Evolutionary conservation across 176 grass and related monocot genomes (phyloP).

Genomic region (Oropetium thomaeum): DNA sequence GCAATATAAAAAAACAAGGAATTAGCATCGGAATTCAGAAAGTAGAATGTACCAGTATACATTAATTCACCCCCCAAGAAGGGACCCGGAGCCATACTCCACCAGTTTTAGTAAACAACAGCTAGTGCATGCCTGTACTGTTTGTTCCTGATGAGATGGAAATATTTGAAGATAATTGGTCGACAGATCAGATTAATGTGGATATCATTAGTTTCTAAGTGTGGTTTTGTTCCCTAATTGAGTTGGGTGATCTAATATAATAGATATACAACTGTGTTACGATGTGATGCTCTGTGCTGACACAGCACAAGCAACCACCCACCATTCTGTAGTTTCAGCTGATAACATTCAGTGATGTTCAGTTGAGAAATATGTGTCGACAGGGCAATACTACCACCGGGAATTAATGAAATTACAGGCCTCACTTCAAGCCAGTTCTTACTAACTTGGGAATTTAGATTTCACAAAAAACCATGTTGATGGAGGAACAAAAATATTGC

Average conservation of each 20-base stretch:
- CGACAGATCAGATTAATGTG: background rate
- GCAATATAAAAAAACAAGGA: background rate
- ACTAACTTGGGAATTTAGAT: background rate
- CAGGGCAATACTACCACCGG: background rate
- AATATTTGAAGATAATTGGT: background rate
- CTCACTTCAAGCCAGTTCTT: background rate
- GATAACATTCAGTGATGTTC: background rate
- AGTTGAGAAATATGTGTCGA: conserved; percentile 2
- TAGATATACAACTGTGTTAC: conserved; percentile 21
- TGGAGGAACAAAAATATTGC: background rate
- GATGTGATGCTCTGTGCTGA: conserved; percentile 28
- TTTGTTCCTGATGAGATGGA: conserved; percentile 28
- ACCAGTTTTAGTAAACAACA: conserved; percentile 30
- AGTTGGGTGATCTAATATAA: conserved; percentile 25
- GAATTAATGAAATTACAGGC: background rate
- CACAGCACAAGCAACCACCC: conserved; percentile 24
- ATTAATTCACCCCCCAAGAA: background rate
- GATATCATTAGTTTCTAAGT: conserved; percentile 25
- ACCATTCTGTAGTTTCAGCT: background rate
- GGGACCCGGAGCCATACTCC: background rate
- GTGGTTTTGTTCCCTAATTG: background rate
- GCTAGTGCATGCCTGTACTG: conserved; percentile 22
- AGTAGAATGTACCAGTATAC: conserved; percentile 8
- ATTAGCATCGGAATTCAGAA: background rate
- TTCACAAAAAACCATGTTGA: background rate